Percentiles rank a stretch among this genome's conserved stretches.
phyloP scores from a whole-genome alignment of 129 eudicot species.

The Tagetes patula region DNA sequence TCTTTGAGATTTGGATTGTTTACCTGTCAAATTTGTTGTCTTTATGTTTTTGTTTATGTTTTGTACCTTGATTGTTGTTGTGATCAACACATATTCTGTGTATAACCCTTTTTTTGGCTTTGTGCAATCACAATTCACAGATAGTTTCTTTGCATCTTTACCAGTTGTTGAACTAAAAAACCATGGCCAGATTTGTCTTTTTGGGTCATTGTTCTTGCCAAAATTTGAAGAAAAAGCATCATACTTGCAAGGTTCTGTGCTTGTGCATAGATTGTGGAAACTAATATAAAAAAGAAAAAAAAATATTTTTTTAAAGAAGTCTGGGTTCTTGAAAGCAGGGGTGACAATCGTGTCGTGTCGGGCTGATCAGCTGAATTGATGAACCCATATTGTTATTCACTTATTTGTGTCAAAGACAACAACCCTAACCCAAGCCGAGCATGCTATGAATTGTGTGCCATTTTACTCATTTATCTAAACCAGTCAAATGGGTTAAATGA shows the following conservation, averaged over 20 bases:
- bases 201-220: neutral
- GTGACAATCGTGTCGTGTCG: neutral
- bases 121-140: neutral
- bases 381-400: neutral
- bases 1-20: neutral
- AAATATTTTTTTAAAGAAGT: neutral
- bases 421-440: no score
- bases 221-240: neutral
- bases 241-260: neutral
- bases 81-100: neutral
- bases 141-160: neutral
- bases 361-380: neutral
- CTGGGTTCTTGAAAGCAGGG: constrained; percentile 5
- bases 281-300: neutral
- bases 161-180: neutral
- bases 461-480: neutral
- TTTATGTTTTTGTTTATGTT: neutral
- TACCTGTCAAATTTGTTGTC: neutral
- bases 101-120: neutral
- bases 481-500: neutral
- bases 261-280: constrained; percentile 3
- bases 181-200: neutral
- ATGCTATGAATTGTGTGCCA: no score
- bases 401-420: neutral
- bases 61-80: constrained; percentile 6